Evolutionary conservation across 768 basidiomycete genomes (phyloP).

Genomic region (Boletus eberwhitei): DNA sequence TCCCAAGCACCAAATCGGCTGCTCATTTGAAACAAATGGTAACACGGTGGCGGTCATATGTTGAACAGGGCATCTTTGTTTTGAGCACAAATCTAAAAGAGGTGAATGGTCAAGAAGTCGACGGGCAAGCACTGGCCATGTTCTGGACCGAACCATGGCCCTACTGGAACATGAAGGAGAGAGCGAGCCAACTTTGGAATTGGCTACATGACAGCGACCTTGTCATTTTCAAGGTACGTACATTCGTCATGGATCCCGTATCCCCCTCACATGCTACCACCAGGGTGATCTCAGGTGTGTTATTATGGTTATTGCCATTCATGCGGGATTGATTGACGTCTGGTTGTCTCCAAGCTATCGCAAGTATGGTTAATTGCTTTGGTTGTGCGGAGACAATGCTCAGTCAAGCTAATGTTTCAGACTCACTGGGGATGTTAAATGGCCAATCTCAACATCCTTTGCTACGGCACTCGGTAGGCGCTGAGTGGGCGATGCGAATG

Average conservation of each 20-base stretch:
- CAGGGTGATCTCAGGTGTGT: constrained; percentile 90
- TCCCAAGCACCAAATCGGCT: constrained; percentile 26
- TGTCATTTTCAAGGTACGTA: constrained; percentile 78
- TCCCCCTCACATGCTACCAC: constrained; percentile 18
- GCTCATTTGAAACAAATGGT: constrained; percentile 57
- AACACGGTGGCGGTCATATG: constrained; percentile 66
- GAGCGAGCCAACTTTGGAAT: constrained; percentile 49
- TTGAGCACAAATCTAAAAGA: constrained; percentile 47
- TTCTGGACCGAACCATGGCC: constrained; percentile 78
- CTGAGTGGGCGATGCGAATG: not conserved
- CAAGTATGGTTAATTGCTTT: constrained; percentile 53
- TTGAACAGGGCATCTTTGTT: constrained; percentile 67
- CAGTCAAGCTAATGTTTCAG: constrained; percentile 38
- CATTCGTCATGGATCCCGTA: not conserved
- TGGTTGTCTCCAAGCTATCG: constrained; percentile 55
- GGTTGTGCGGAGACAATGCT: not conserved
- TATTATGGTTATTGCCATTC: not conserved
- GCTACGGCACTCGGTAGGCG: constrained; percentile 61
- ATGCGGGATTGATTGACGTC: not conserved
- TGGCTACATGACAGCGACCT: constrained; percentile 54
- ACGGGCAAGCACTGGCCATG: constrained; percentile 29
- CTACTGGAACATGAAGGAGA: constrained; percentile 68
- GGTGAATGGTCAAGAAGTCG: constrained; percentile 20
- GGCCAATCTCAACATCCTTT: constrained; percentile 82
- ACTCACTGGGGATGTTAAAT: constrained; percentile 82